A percentile compares a stretch with the other conserved stretches of the same genome.
These are phyloP conservation scores for Carex sylvatica DNA, from an alignment of 202 grass and related monocot genomes.

Conservation along the genomic window DNA sequence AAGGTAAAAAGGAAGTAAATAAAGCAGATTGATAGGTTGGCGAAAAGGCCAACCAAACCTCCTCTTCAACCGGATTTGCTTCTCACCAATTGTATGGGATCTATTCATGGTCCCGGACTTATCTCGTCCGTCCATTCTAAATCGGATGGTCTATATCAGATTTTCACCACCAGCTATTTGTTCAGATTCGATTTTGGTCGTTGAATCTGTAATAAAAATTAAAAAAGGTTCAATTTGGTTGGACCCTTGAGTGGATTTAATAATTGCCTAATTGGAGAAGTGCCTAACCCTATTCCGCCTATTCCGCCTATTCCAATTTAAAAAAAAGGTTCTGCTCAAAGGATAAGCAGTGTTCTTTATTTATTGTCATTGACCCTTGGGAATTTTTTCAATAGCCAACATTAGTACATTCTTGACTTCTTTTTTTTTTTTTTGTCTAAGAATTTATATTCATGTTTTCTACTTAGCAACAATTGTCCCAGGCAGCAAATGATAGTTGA, in stretches of 20 bases:
- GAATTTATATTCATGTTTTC: background rate
- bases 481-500: no score
- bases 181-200: background rate
- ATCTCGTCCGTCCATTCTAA: background rate
- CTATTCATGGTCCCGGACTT: background rate
- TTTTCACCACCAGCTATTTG: background rate
- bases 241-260: background rate
- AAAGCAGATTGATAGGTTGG: constrained; percentile 19
- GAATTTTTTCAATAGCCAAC: background rate
- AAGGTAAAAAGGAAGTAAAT: constrained; percentile 2
- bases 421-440: background rate
- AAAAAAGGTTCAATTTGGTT: background rate
- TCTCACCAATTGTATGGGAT: background rate
- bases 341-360: background rate
- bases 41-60: constrained; percentile 26
- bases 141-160: background rate
- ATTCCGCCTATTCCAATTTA: background rate
- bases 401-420: background rate
- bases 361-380: background rate
- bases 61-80: background rate
- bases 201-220: background rate
- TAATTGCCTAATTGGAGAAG: background rate
- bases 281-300: background rate
- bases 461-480: no score
- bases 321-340: background rate